Percentiles rank a stretch among this genome's conserved stretches.
Evolutionary conservation across 2,329 filamentous ascomycete species (phyloP).

Genomic region (Botrytis tulipae): DNA sequence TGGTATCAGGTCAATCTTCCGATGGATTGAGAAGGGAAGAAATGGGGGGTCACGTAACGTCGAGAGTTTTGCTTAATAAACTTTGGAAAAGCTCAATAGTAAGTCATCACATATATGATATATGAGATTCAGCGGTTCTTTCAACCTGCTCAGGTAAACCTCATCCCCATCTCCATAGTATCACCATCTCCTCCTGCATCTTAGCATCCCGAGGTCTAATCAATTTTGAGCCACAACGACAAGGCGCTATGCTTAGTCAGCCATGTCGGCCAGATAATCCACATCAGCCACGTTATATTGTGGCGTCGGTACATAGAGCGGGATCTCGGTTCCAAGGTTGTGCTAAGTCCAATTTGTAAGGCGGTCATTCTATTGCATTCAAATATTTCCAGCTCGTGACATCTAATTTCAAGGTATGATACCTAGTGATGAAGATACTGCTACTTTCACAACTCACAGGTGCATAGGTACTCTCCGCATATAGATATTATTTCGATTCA

Average conservation of each 20-base stretch:
- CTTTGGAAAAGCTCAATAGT: not conserved
- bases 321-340: not conserved
- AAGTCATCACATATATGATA: not conserved
- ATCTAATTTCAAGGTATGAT: not conserved
- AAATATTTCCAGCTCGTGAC: conserved; percentile 1
- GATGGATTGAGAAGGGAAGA: not conserved
- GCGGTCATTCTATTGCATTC: not conserved
- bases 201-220: not conserved
- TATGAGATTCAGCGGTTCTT: not conserved
- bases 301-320: not conserved
- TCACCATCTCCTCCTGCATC: not conserved
- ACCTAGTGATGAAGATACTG: not conserved
- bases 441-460: not conserved
- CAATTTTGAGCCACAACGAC: not conserved
- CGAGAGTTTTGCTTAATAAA: not conserved
- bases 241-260: not conserved
- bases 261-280: not conserved
- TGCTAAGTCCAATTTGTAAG: not conserved
- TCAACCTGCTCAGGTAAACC: not conserved
- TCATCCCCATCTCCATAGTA: not conserved
- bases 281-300: not conserved
- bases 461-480: not conserved
- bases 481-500: not conserved
- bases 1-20: not conserved
- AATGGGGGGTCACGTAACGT: not conserved